Percentiles rank a stretch among this genome's conserved stretches.
phyloP scores from a whole-genome alignment of 768 basidiomycete species.

The Tulasnella sp. region DNA sequence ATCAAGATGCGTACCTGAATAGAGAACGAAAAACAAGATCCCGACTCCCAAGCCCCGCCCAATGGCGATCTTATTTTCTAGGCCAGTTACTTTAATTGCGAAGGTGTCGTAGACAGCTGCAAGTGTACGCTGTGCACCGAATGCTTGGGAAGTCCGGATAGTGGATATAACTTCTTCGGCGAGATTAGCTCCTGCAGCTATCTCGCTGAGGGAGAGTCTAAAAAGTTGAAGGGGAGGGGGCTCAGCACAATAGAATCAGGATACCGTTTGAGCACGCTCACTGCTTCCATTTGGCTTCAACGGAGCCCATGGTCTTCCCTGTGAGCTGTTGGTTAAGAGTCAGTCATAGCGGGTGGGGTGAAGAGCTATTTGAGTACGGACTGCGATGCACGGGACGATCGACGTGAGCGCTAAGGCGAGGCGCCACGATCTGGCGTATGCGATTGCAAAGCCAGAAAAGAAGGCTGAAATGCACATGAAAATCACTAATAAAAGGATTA shows the following conservation, averaged over 20 bases:
- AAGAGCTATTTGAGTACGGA: conserved; percentile 16
- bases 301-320: conserved; percentile 26
- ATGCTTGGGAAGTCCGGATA: conserved; percentile 42
- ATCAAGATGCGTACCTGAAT: conserved; percentile 14
- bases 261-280: conserved; percentile 28
- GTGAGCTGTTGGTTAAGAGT: background rate
- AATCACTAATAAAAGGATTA: background rate
- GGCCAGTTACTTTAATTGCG: conserved; percentile 33
- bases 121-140: conserved; percentile 39
- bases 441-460: conserved; percentile 40
- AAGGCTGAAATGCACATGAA: conserved; percentile 36
- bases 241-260: background rate
- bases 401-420: conserved; percentile 40
- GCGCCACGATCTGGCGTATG: conserved; percentile 40
- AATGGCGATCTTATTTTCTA: conserved; percentile 33
- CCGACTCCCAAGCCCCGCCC: conserved; percentile 35
- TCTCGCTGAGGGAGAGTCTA: conserved; percentile 33
- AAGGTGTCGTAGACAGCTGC: conserved; percentile 37
- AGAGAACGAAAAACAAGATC: conserved; percentile 40
- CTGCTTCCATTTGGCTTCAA: conserved; percentile 36
- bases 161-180: conserved; percentile 44
- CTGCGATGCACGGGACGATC: conserved; percentile 42
- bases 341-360: background rate
- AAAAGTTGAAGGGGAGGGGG: background rate
- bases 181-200: conserved; percentile 39